Base-by-base conservation (phyloP, 2,329 filamentous ascomycete genomes). In the Paraconiothyrium brasiliense region DNA sequence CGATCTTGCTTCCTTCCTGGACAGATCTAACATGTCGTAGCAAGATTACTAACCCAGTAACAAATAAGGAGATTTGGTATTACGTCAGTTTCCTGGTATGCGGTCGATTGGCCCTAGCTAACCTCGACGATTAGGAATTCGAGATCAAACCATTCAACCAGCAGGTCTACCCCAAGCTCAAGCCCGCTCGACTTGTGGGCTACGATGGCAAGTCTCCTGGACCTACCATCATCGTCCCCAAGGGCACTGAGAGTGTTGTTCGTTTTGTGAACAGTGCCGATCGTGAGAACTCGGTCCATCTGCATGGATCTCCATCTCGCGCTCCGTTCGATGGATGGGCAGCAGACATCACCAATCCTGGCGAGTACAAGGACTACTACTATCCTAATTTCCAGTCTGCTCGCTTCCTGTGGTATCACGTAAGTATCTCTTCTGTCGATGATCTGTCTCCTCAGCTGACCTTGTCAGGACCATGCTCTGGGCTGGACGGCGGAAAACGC, bases 351-450 rank as follows among this genome's bases (percentile, higher is more conserved):
- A 84, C 83, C 5, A 59, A 76, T 0, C 80, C 81, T 0, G 84
- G 84, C 0, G 72, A 87, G 67, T 86, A 83, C 75, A 87, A 88
- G 63, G 70, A 87, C 63, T 87, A 89, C 71, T 88, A 87, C 72
- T 89, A 86, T 63, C 85, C 86, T 9, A 88, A 88, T 69, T 75
- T 71, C 16, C 82, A 87, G 67, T 78, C 76, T 24, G 84, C 80
- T 4, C 81, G 86, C 22, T 78, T 84, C 1, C 75, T 87, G 24
- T 88, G 86, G 86, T 88, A 88, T 64, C 85, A 88, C 60, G 41
- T 44, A 22, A 20, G 41, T 44, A 44, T 22, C 7, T 22, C n/a
- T 6, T n/a, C 20, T 16, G 11, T 22, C 9, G 16, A n/a, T 16
- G n/a, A 44, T 44, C 2, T 11, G 14, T 37, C 10, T 22, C n/a